Base-by-base conservation (phyloP, 2,329 filamentous ascomycete species). In the Pseudogymnoascus sp. region DNA sequence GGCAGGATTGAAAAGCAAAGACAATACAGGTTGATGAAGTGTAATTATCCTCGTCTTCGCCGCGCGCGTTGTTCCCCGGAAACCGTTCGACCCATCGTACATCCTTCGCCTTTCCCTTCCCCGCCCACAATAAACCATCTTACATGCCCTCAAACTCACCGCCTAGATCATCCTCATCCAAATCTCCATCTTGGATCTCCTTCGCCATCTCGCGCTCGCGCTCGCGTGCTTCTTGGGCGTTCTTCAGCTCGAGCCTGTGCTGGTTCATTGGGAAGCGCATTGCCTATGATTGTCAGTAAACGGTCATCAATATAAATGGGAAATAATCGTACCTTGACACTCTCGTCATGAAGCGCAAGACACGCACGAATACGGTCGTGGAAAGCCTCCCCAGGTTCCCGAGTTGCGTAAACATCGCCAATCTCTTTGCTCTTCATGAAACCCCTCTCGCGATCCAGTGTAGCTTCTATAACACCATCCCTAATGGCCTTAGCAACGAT, bases 181-280 rank as follows among this genome's bases (percentile, higher is more conserved):
- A 82, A 71, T 99, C 94, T 18, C 92, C 94, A 66, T 97, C 94
- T 75, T 96, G 90, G 71, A 99, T 97, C 79, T 99, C 94, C 81
- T 97, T 97, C 64, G 92, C 94, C 80, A 99, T 84, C 76, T 99
- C 94, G 15, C 94, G 83, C 79, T 99, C 94, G 18, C 94, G 83
- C 74, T 99, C 94, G 57, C 94, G 83, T n/a, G 94, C 94, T 75
- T 99, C 95, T 74, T 97, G 92, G 0, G 94, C 94, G 69, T 95
- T 97, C 82, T 96, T 97, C 60, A 99, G 82, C 75, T 99, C 94
- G 60, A 97, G 80, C 15, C 94, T 85, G 75, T 99, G 94, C 75
- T 97, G 94, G 78, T 99, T 96, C 92, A 97, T 97, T 2, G 94
- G 94, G 76, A 97, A 99, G 60, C 94, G 85, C 94, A 99, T 99